A percentile compares a stretch with the other conserved stretches of the same genome.
Evolutionary conservation across 441 rosid genomes (phyloP).

Genomic region (Erodium trifolium): DNA sequence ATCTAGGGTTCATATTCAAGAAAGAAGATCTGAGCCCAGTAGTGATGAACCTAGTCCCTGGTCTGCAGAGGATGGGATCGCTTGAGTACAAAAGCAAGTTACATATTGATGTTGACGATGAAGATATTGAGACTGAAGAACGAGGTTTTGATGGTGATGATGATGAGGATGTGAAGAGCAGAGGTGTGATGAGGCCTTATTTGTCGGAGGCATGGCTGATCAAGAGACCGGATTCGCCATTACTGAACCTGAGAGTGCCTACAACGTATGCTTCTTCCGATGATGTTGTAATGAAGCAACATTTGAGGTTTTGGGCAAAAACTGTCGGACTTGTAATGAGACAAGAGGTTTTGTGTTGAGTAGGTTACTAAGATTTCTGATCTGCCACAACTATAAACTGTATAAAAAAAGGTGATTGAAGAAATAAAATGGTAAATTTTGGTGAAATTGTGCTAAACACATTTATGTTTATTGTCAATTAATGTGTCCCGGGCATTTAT

Average conservation of each 20-base stretch:
- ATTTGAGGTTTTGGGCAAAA: conserved; percentile 1
- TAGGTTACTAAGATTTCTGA: too few species aligned
- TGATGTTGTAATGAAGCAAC: background rate
- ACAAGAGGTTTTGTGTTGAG: background rate
- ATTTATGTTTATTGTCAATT: too few species aligned
- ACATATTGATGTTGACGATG: too few species aligned
- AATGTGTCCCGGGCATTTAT: too few species aligned
- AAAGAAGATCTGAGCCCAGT: background rate
- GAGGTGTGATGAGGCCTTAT: conserved; percentile 1
- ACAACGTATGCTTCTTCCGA: background rate
- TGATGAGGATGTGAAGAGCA: background rate
- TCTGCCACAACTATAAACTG: too few species aligned
- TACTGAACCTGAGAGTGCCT: background rate
- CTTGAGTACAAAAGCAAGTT: too few species aligned
- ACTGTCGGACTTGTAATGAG: background rate
- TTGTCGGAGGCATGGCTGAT: background rate
- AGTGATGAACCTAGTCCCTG: background rate
- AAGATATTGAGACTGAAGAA: too few species aligned
- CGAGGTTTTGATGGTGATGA: background rate
- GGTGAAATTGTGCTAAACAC: too few species aligned
- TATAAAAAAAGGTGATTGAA: too few species aligned
- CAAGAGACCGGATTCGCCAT: background rate
- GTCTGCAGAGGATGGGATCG: too few species aligned
- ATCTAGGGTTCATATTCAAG: background rate
- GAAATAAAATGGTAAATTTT: too few species aligned